Evolutionary conservation across 208 protist species (phyloP).

Genomic region (Acanthamoeba comandoni): DNA sequence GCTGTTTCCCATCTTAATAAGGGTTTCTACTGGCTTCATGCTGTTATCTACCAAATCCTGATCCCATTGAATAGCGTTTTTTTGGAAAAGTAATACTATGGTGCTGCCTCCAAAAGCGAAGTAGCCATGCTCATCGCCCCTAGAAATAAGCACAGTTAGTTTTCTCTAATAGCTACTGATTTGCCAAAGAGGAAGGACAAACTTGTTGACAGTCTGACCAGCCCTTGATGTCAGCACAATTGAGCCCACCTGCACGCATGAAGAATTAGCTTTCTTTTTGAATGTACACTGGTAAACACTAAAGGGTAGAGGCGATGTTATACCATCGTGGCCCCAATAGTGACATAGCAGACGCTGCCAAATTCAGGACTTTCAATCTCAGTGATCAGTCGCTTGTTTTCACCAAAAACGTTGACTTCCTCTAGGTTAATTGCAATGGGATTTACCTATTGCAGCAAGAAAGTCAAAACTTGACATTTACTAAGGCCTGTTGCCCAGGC

Average conservation of each 20-base stretch:
- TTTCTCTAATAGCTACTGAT: neutral
- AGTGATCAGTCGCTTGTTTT: constrained; percentile 24
- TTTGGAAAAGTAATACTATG: constrained; percentile 86
- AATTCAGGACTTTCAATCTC: constrained; percentile 15
- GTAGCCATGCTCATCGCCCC: constrained; percentile 89
- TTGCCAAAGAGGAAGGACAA: constrained; percentile 7
- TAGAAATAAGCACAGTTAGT: constrained; percentile 8
- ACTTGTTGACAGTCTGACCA: constrained; percentile 81
- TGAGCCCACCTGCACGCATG: constrained; percentile 83
- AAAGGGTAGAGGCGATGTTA: neutral
- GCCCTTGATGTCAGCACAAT: constrained; percentile 78
- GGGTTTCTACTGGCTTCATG: constrained; percentile 40
- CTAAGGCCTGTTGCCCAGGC: neutral
- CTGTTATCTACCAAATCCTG: constrained; percentile 86
- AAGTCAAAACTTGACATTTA: neutral
- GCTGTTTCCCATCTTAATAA: constrained; percentile 46
- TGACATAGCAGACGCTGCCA: constrained; percentile 21
- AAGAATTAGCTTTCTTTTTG: constrained; percentile 19
- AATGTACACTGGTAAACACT: no score
- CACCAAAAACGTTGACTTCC: constrained; percentile 38
- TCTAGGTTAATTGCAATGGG: constrained; percentile 84
- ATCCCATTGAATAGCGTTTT: constrained; percentile 83
- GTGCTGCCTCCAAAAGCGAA: constrained; percentile 90
- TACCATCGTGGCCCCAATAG: constrained; percentile 80
- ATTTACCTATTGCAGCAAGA: constrained; percentile 76